These are phyloP conservation scores for Nakazawaea pomicola DNA, from an alignment of 805 yeast genomes.

Conservation along the genomic window DNA sequence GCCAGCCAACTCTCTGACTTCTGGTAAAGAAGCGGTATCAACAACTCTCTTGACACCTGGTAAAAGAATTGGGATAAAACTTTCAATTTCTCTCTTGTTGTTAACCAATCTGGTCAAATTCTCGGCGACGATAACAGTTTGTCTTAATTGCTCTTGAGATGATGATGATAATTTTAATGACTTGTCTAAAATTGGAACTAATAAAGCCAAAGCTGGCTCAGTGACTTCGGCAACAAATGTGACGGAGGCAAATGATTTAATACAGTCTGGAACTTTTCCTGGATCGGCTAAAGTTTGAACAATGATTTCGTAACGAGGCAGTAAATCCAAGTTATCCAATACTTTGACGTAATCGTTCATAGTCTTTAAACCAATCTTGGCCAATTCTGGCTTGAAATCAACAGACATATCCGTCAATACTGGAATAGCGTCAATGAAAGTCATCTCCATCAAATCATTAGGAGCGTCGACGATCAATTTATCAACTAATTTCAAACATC, in stretches of 20 bases:
- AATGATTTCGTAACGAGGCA: constrained; percentile 78
- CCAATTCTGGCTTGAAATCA: constrained; percentile 94
- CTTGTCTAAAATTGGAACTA: constrained; percentile 89
- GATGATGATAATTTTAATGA: constrained; percentile 83
- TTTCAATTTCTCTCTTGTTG: constrained; percentile 86
- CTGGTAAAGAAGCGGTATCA: constrained; percentile 89
- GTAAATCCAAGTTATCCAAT: constrained; percentile 88
- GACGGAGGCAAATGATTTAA: constrained; percentile 84
- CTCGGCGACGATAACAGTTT: constrained; percentile 93
- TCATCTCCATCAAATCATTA: constrained; percentile 76
- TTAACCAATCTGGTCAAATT: constrained; percentile 93
- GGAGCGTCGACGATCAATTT: constrained; percentile 75
- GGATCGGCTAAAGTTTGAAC: constrained; percentile 91
- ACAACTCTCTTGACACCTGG: constrained; percentile 93
- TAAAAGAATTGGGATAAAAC: constrained; percentile 75
- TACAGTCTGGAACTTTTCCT: constrained; percentile 79
- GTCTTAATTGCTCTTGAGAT: constrained; percentile 94
- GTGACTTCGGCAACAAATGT: constrained; percentile 98
- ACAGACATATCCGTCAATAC: constrained; percentile 84
- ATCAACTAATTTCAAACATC: constrained; percentile 70
- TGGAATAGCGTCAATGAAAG: constrained; percentile 77
- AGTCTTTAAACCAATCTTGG: constrained; percentile 74
- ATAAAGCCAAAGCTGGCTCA: constrained; percentile 84
- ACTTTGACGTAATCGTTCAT: constrained; percentile 70
- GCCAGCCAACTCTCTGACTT: constrained; percentile 87